phyloP scores from a whole-genome alignment of 2,329 filamentous ascomycete species.

The Penicillium concentricum region DNA sequence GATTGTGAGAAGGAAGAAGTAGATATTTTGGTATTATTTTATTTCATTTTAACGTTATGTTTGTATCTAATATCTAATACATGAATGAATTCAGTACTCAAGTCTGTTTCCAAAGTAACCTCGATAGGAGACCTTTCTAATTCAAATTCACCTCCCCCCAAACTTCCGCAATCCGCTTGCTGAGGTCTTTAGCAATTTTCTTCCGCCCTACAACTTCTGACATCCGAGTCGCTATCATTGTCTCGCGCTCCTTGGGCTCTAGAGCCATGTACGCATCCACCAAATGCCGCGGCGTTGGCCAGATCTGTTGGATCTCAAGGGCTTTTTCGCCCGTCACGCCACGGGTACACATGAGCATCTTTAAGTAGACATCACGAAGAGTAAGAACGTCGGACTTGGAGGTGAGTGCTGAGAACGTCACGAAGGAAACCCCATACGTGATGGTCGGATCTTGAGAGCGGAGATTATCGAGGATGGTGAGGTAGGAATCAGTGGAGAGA shows the following conservation, averaged over 20 bases:
- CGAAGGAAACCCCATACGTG: slow-evolving; percentile 65
- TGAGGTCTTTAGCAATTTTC: slow-evolving; percentile 65
- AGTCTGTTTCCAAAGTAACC: not conserved
- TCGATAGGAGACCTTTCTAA: not conserved
- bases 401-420: slow-evolving; percentile 68
- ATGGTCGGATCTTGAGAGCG: slow-evolving; percentile 48
- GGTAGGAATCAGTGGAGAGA: slow-evolving; percentile 63
- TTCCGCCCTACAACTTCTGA: slow-evolving; percentile 62
- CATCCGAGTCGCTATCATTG: slow-evolving; percentile 60
- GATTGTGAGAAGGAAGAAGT: slow-evolving; percentile 14
- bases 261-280: slow-evolving; percentile 66
- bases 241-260: slow-evolving; percentile 54
- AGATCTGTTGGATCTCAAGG: slow-evolving; percentile 74
- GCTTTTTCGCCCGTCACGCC: slow-evolving; percentile 76
- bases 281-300: slow-evolving; percentile 71
- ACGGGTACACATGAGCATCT: slow-evolving; percentile 81
- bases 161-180: slow-evolving; percentile 68
- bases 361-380: slow-evolving; percentile 71
- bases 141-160: slow-evolving; percentile 54
- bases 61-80: not conserved
- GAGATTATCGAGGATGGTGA: slow-evolving; percentile 62
- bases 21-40: not conserved
- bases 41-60: not conserved
- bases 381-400: slow-evolving; percentile 75
- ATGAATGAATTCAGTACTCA: not conserved